Conservation (phyloP, 2,329 filamentous ascomycete species). For the Cordyceps militaris region DNA sequence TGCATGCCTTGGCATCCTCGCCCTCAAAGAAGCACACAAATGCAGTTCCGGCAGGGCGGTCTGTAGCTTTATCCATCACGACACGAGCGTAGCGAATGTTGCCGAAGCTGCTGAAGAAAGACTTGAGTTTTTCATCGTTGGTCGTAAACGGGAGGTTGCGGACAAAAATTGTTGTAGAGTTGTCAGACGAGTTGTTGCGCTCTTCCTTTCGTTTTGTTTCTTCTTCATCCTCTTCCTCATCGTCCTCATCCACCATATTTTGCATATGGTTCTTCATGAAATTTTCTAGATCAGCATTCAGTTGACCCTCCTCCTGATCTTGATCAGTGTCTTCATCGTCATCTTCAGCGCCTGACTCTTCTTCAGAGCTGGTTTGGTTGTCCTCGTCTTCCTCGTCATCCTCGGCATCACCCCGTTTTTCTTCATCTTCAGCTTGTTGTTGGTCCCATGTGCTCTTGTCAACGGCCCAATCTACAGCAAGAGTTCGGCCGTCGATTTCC, state of each 20-base stretch:
- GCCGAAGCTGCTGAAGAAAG: slow-evolving; percentile 85
- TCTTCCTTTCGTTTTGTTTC: slow-evolving; percentile 26
- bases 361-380: slow-evolving; percentile 20
- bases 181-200: slow-evolving; percentile 42
- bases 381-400: slow-evolving; percentile 22
- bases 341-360: slow-evolving; percentile 24
- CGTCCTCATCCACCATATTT: slow-evolving; percentile 52
- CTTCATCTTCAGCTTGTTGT: slow-evolving; percentile 38
- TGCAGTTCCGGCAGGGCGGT: slow-evolving; percentile 81
- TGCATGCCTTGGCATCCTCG: slow-evolving; percentile 68
- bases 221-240: slow-evolving; percentile 39
- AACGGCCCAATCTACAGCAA: slow-evolving; percentile 96
- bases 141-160: slow-evolving; percentile 89
- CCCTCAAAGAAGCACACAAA: slow-evolving; percentile 87
- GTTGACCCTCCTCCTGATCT: slow-evolving; percentile 33
- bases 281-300: slow-evolving; percentile 42
- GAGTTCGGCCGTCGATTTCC: slow-evolving; percentile 73
- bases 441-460: slow-evolving; percentile 82
- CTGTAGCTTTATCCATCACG: slow-evolving; percentile 78
- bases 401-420: slow-evolving; percentile 22
- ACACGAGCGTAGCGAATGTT: slow-evolving; percentile 84
- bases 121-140: slow-evolving; percentile 72
- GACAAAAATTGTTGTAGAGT: slow-evolving; percentile 77
- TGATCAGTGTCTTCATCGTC: slow-evolving; percentile 23
- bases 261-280: slow-evolving; percentile 53